phyloP scores from a whole-genome alignment of 2,329 filamentous ascomycete genomes.

The Colletotrichum plurivorum region DNA sequence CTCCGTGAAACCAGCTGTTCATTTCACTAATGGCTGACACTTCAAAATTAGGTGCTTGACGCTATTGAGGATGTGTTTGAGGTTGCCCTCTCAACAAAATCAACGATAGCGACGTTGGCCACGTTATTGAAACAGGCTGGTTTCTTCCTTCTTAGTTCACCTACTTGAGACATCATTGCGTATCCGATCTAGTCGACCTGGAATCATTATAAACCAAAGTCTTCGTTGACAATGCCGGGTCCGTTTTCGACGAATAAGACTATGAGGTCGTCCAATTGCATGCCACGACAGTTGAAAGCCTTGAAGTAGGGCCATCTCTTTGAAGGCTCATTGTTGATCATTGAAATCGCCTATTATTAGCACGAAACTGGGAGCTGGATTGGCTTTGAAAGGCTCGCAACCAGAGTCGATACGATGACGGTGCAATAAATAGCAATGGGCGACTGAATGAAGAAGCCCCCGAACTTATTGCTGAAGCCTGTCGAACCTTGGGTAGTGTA shows the following conservation, averaged over 20 bases:
- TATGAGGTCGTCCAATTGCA: conserved; percentile 71
- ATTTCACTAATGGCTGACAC: neutral
- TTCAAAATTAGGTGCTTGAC: conserved; percentile 58
- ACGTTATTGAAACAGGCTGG: conserved; percentile 59
- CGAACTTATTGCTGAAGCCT: conserved; percentile 44
- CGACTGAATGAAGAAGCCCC: conserved; percentile 51
- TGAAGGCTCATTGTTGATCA: conserved; percentile 11
- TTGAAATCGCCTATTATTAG: conserved; percentile 52
- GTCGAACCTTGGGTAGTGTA: too few species aligned
- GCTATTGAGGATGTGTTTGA: conserved; percentile 61
- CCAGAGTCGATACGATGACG: conserved; percentile 59
- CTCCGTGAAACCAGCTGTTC: neutral
- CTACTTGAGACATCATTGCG: conserved; percentile 58
- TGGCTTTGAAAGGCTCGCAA: conserved; percentile 64
- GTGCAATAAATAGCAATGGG: conserved; percentile 59
- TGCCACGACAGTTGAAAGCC: conserved; percentile 43
- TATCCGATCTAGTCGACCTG: conserved; percentile 62
- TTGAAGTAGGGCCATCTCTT: too few species aligned
- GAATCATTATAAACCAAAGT: conserved; percentile 72
- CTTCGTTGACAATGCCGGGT: conserved; percentile 74
- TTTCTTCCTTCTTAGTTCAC: conserved; percentile 57
- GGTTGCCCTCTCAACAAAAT: too few species aligned
- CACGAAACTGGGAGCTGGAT: conserved; percentile 61
- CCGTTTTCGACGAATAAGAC: conserved; percentile 65
- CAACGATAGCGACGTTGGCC: too few species aligned